A percentile compares a stretch with the other conserved stretches of the same genome.
Evolutionary conservation across 352 stramenopile species (phyloP).

Genomic region (Phytopythium kandeliae): DNA sequence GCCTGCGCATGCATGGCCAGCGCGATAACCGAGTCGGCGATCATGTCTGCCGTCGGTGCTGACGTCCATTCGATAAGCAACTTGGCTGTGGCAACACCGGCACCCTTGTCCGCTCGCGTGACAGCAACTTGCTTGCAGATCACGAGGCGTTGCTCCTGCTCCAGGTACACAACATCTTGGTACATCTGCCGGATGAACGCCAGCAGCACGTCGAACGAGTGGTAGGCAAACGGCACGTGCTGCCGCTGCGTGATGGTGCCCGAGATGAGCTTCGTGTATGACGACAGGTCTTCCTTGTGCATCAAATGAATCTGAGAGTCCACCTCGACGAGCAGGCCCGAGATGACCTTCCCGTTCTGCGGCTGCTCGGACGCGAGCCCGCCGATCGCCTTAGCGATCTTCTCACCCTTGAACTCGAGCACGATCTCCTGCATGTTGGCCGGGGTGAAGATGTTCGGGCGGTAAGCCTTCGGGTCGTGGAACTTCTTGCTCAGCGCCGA

Average conservation of each 20-base stretch:
- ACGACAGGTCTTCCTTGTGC: conserved; percentile 79
- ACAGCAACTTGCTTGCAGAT: conserved; percentile 72
- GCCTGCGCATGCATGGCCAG: conserved; percentile 93
- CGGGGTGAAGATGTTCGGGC: conserved; percentile 74
- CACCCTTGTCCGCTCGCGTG: conserved; percentile 34
- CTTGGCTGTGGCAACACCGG: conserved; percentile 15
- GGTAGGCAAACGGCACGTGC: conserved; percentile 76
- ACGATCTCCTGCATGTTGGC: conserved; percentile 88
- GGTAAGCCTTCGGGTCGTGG: conserved; percentile 81
- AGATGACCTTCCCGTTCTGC: conserved; percentile 75
- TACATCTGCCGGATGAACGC: conserved; percentile 85
- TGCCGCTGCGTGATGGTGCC: conserved; percentile 81
- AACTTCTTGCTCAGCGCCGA: conserved; percentile 89
- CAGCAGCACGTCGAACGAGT: conserved; percentile 76
- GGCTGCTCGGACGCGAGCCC: conserved; percentile 60
- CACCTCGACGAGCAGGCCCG: conserved; percentile 78
- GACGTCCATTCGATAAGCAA: conserved; percentile 87
- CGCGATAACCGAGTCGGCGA: conserved; percentile 95
- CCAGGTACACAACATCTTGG: conserved; percentile 50
- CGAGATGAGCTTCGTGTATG: conserved; percentile 81
- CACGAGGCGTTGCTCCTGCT: conserved; percentile 53
- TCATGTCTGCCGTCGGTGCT: conserved; percentile 92
- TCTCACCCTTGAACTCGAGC: conserved; percentile 85
- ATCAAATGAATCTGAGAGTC: conserved; percentile 84
- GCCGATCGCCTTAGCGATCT: conserved; percentile 86